phyloP scores from a whole-genome alignment of 257 asterid genomes.

The Gynochthodes officinalis region DNA sequence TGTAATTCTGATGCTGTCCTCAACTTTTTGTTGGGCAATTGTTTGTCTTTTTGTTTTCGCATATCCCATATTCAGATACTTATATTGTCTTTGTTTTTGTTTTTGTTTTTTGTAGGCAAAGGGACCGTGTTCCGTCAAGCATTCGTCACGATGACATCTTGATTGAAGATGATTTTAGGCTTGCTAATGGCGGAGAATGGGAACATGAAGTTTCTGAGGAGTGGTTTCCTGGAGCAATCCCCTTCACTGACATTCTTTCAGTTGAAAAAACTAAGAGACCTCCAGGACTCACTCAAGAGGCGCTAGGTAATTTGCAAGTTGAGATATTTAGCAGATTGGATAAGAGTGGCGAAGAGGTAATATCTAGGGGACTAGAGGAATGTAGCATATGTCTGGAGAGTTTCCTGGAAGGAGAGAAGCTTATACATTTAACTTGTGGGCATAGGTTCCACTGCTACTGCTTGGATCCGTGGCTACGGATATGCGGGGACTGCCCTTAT shows the following conservation, averaged over 20 bases:
- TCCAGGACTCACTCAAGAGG: constrained; percentile 67
- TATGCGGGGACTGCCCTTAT: constrained; percentile 89
- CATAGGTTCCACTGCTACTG: constrained; percentile 73
- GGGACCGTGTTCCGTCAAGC: constrained; percentile 32
- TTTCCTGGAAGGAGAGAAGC: constrained; percentile 62
- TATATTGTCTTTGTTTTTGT: background rate
- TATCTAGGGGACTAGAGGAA: constrained; percentile 28
- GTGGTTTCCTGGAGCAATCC: constrained; percentile 34
- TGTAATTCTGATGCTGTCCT: background rate
- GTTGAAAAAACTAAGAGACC: constrained; percentile 46
- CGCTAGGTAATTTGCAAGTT: constrained; percentile 39
- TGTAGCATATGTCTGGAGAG: constrained; percentile 76
- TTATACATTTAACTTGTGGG: constrained; percentile 57
- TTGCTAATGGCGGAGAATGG: constrained; percentile 57
- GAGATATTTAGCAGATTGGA: constrained; percentile 36
- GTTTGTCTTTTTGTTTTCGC: background rate
- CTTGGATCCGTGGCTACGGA: constrained; percentile 72
- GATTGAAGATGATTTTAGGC: constrained; percentile 47
- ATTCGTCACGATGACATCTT: constrained; percentile 30
- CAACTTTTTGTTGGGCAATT: background rate
- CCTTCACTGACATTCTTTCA: constrained; percentile 24
- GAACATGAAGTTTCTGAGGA: constrained; percentile 52
- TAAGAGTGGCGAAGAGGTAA: constrained; percentile 26
- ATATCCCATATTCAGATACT: background rate
- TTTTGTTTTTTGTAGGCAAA: constrained; percentile 21